phyloP scores from a whole-genome alignment of 148 eudicot species.

The Drosera capensis region DNA sequence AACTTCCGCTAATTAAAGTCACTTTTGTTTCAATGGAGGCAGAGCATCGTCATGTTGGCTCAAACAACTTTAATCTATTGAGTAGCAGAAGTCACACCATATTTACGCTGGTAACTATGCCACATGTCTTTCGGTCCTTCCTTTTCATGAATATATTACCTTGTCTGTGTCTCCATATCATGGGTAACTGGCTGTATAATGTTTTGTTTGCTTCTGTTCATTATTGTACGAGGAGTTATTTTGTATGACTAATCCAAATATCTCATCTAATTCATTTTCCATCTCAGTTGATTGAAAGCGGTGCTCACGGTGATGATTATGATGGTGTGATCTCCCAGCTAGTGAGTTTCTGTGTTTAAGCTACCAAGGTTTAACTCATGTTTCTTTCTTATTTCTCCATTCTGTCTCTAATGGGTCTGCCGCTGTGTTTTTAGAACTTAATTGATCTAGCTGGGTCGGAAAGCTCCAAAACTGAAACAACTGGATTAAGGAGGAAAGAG shows the following conservation, averaged over 20 bases:
- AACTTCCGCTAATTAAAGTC: not conserved
- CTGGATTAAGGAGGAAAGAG: constrained; percentile 93
- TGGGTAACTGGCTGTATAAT: too few species aligned
- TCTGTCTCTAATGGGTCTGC: constrained; percentile 4
- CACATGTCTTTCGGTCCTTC: not conserved
- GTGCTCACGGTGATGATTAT: constrained; percentile 92
- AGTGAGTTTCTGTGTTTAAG: too few species aligned
- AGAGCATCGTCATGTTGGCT: constrained; percentile 99
- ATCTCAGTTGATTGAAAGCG: constrained; percentile 87
- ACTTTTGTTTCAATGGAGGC: constrained; percentile 11
- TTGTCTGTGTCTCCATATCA: not conserved
- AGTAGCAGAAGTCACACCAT: constrained; percentile 99
- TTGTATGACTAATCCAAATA: not conserved
- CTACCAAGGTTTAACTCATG: too few species aligned
- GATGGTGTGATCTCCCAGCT: constrained; percentile 96
- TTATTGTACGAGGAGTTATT: not conserved
- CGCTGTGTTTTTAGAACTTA: constrained; percentile 40
- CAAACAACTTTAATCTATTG: constrained; percentile 86
- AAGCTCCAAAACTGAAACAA: constrained; percentile 98
- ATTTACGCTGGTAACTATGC: constrained; percentile 64
- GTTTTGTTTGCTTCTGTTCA: not conserved
- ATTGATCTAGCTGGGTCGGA: constrained; percentile 99
- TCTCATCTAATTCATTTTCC: not conserved
- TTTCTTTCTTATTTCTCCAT: not conserved
- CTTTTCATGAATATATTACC: not conserved